Conservation (phyloP, 2,329 filamentous ascomycete genomes). For the Gliomastix tumulicola region DNA sequence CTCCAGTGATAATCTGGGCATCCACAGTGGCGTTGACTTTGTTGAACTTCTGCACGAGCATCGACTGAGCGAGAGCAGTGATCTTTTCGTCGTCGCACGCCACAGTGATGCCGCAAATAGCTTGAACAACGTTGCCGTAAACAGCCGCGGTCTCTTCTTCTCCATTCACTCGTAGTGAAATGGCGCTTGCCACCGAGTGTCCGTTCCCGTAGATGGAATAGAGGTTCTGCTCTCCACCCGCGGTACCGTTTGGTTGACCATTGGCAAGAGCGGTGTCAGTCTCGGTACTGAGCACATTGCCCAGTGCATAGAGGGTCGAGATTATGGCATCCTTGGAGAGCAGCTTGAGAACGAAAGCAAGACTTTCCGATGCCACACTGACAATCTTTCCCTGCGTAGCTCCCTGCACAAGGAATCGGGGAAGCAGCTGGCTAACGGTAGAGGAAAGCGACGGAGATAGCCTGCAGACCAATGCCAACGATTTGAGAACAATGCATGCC, state of each 20-base stretch:
- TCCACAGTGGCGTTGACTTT: constrained; percentile 78
- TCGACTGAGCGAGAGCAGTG: constrained; percentile 84
- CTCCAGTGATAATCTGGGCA: constrained; percentile 76
- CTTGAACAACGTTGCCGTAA: constrained; percentile 86
- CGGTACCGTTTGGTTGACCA: constrained; percentile 36
- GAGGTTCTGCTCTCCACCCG: constrained; percentile 26
- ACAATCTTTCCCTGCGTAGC: constrained; percentile 63
- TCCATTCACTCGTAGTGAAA: constrained; percentile 67
- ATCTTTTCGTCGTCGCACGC: constrained; percentile 85
- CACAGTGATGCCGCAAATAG: constrained; percentile 83
- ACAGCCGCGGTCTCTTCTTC: constrained; percentile 74
- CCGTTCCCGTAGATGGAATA: constrained; percentile 43
- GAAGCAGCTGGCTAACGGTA: constrained; percentile 69
- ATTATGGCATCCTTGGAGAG: constrained; percentile 91
- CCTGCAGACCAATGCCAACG: constrained; percentile 74
- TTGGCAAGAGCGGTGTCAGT: constrained; percentile 48
- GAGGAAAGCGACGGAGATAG: constrained; percentile 67
- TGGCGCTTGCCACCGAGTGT: constrained; percentile 64
- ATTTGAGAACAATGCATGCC: constrained; percentile 71
- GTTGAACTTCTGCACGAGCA: constrained; percentile 91
- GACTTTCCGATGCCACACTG: constrained; percentile 70
- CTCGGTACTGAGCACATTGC: constrained; percentile 82
- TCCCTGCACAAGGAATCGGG: constrained; percentile 83
- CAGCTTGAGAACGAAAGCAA: constrained; percentile 73
- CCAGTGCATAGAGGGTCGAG: constrained; percentile 91